These are phyloP conservation scores for Trichoderma reesei DNA, from an alignment of 495 filamentous ascomycete species.

Conservation along the genomic window DNA sequence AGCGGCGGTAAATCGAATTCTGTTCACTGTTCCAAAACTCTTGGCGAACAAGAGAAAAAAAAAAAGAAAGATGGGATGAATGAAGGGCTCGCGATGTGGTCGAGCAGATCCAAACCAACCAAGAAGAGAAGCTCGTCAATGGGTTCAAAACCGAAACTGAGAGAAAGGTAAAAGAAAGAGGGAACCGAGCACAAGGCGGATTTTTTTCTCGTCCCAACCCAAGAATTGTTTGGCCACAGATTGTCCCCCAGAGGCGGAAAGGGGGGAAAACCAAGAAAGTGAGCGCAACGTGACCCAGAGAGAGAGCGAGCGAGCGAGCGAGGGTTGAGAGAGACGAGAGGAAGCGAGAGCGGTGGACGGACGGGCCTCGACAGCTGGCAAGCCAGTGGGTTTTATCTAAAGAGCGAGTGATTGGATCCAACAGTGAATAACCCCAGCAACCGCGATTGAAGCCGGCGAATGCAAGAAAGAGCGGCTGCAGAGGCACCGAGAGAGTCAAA, in stretches of 20 bases:
- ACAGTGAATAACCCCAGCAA: neutral
- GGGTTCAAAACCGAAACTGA: neutral
- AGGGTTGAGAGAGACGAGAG: neutral
- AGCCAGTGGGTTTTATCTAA: neutral
- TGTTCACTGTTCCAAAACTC: neutral
- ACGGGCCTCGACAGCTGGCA: neutral
- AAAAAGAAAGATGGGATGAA: too few species aligned
- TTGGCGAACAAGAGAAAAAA: too few species aligned
- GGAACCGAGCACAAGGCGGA: neutral
- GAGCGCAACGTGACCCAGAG: neutral
- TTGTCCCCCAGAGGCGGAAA: neutral
- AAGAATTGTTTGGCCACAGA: neutral
- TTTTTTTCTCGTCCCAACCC: neutral
- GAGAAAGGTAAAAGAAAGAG: too few species aligned
- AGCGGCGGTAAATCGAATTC: neutral
- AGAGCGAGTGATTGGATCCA: neutral
- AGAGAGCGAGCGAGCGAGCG: neutral
- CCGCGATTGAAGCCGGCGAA: too few species aligned
- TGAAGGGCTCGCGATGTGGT: too few species aligned
- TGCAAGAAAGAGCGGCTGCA: conserved; percentile 1
- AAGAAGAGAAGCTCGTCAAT: too few species aligned
- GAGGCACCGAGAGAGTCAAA: neutral
- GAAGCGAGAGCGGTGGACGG: neutral
- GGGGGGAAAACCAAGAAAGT: neutral
- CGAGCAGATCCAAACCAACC: too few species aligned